Percentiles rank a stretch among this genome's conserved stretches.
These are phyloP conservation scores for Alternaria brassicae DNA, from an alignment of 2,329 filamentous ascomycete genomes.

Conservation along the genomic window DNA sequence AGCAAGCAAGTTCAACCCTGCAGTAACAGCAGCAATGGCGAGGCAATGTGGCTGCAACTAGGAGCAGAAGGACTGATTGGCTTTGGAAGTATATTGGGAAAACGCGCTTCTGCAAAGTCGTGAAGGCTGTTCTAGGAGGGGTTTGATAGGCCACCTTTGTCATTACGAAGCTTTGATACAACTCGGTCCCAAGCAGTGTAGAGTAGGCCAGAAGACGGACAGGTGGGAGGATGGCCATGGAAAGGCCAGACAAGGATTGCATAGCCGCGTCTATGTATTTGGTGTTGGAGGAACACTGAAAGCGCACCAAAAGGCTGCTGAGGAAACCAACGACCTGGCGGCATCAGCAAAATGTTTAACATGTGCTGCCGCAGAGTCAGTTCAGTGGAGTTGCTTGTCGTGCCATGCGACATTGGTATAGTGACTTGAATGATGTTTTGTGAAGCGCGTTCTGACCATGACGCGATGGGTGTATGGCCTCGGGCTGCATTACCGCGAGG, in stretches of 20 bases:
- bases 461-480: not conserved
- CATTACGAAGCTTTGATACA: slow-evolving; percentile 53
- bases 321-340: no score
- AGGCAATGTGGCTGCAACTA: slow-evolving; percentile 48
- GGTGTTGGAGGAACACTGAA: no score
- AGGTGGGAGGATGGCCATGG: slow-evolving; percentile 25
- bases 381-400: not conserved
- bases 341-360: not conserved
- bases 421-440: not conserved
- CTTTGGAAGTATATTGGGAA: slow-evolving; percentile 52
- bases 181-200: slow-evolving; percentile 49
- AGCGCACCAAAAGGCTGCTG: fast-evolving
- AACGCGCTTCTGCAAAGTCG: slow-evolving; percentile 49
- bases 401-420: not conserved
- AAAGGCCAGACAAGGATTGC: not conserved
- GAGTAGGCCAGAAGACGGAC: slow-evolving; percentile 52
- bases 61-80: slow-evolving; percentile 46
- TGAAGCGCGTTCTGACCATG: not conserved
- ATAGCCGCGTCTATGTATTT: not conserved
- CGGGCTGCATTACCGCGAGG: slow-evolving; percentile 25
- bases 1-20: slow-evolving; percentile 46
- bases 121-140: slow-evolving; percentile 50
- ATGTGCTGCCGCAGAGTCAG: slow-evolving; percentile 11
- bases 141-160: slow-evolving; percentile 50
- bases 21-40: slow-evolving; percentile 38